phyloP scores from a whole-genome alignment of 768 basidiomycete species.

The Zangia roseola region DNA sequence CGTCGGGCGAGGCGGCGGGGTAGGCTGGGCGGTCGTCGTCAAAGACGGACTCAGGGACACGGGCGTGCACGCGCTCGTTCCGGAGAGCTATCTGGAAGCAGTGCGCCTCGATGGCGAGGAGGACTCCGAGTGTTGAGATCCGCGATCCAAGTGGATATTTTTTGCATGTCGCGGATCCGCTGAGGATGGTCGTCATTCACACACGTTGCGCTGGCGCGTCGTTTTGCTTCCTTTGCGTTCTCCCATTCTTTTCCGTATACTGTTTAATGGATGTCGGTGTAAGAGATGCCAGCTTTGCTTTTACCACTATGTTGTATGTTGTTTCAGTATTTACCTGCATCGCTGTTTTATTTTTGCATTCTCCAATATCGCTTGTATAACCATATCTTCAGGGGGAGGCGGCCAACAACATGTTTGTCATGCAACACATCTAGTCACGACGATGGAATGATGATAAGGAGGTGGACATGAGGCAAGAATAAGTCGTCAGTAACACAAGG shows the following conservation, averaged over 20 bases:
- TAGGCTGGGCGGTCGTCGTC: constrained; percentile 78
- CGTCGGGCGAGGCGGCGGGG: constrained; percentile 71
- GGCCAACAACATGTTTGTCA: too few species aligned
- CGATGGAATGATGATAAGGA: too few species aligned
- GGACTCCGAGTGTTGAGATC: constrained; percentile 2
- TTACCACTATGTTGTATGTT: constrained; percentile 18
- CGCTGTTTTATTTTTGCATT: not conserved
- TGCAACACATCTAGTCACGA: too few species aligned
- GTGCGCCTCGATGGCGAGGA: constrained; percentile 39
- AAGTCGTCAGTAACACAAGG: too few species aligned
- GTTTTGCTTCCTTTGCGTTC: not conserved
- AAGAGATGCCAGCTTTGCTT: constrained; percentile 5
- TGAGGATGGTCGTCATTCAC: not conserved
- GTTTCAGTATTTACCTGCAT: constrained; percentile 1
- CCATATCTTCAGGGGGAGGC: too few species aligned
- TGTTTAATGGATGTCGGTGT: not conserved
- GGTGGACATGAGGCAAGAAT: too few species aligned
- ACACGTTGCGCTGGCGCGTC: constrained; percentile 16
- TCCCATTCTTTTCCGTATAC: not conserved
- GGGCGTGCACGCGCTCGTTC: constrained; percentile 67
- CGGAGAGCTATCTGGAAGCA: constrained; percentile 72
- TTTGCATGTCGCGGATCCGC: not conserved
- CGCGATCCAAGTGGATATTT: not conserved
- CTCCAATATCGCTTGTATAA: too few species aligned
- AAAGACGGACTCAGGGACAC: constrained; percentile 37